Evolutionary conservation across 163 green algal species (phyloP), one percentile per base, ranked within the genome.

Genomic region (Volvox carteri): DNA sequence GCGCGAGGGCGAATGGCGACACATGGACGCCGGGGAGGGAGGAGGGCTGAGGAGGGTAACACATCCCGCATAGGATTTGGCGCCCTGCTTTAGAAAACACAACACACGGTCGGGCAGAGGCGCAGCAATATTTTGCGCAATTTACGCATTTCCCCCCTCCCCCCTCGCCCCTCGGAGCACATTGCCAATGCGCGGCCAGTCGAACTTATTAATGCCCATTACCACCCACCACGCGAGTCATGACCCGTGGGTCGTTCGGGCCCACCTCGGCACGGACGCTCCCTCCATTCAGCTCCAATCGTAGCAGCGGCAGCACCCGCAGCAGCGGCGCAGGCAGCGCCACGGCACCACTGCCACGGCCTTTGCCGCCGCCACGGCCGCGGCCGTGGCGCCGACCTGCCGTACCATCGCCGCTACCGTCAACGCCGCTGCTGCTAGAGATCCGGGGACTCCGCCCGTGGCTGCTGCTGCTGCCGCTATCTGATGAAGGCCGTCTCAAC

Each of bases 301-400:
- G 56, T 39, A 86, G 39, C 12, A 86, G 28, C 39, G 78, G 78
- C 58, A 76, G 56, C 78, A 76, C 8, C 56, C 78, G 37, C 78
- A 75, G 58, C 78, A 86, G 39, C 9, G 33, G 3, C 25, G 1
- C 4, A 23, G 78, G 58, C 78, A 86, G 58, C 28, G 23, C 56
- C 1, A 60, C 4, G 18, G 30, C 0, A 11, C 33, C 39, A 16
- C 52, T 18, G 8, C 39, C 41, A 28, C 39, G 0, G n/a, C 33
- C 39, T 5, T 39, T 18, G 8, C 39, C 41, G 37, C 39, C 35
- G 8, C 77, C 35, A 21, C 52, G 33, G n/a, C 77, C 19, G n/a
- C 28, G 75, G 46, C 21, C n/a, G 60, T 21, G 18, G 72, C 3
- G 25, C 44, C 21, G 28, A 7, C 41, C 42, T 58, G 16, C 70